These are phyloP conservation scores for Cystobasidium ongulense DNA, from an alignment of 768 basidiomycete species.

Conservation along the genomic window DNA sequence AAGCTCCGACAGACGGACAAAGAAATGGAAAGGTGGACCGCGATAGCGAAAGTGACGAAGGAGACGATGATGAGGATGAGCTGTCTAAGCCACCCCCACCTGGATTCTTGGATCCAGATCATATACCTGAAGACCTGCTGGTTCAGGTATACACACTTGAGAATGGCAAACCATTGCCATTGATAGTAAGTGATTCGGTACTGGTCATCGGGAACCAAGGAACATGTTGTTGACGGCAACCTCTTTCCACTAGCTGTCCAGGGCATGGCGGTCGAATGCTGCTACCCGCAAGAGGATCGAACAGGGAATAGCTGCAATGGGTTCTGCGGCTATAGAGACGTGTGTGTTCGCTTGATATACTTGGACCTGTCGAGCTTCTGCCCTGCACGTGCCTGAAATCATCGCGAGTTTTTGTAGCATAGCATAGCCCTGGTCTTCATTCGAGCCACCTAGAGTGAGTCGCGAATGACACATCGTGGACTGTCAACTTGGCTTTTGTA, in stretches of 20 bases:
- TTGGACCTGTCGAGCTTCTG: neutral
- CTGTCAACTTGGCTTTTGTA: too few relatives aligned
- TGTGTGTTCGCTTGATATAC: constrained; percentile 8
- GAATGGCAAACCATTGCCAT: neutral
- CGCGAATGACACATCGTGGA: too few relatives aligned
- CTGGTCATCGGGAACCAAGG: neutral
- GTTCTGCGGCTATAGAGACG: neutral
- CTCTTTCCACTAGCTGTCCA: neutral
- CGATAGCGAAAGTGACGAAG: constrained; percentile 15
- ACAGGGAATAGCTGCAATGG: constrained; percentile 23
- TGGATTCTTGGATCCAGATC: constrained; percentile 22
- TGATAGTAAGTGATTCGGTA: neutral
- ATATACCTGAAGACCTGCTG: constrained; percentile 2
- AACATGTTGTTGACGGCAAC: neutral
- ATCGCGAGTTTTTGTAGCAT: neutral
- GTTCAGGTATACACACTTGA: neutral
- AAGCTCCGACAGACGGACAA: neutral
- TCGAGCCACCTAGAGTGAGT: too few relatives aligned
- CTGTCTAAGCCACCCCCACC: constrained; percentile 21
- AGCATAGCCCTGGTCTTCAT: neutral
- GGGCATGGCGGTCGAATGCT: neutral
- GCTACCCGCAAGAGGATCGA: neutral
- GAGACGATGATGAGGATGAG: constrained; percentile 9
- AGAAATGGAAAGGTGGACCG: neutral
- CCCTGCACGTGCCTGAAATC: neutral